phyloP scores from a whole-genome alignment of 78 protist genomes.

The Polysphondylium violaceum region DNA sequence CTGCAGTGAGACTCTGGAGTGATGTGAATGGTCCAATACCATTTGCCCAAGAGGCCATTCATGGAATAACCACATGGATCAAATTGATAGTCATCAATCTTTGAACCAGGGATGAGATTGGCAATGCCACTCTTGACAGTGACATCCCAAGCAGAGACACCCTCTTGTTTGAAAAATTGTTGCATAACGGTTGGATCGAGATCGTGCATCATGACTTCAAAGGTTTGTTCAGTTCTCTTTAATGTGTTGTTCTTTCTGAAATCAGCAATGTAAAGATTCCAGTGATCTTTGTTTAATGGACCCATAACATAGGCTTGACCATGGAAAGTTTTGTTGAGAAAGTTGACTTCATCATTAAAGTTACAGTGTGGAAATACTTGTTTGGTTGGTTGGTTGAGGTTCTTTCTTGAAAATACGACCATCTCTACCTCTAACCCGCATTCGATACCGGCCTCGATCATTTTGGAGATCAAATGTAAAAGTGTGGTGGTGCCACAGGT shows the following conservation, averaged over 20 bases:
- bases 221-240: slow-evolving; percentile 42
- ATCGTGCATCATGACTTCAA: slow-evolving; percentile 92
- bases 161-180: slow-evolving; percentile 80
- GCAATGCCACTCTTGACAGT: slow-evolving; percentile 66
- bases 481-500: slow-evolving; percentile 97
- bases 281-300: slow-evolving; percentile 88
- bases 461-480: slow-evolving; percentile 80
- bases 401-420: slow-evolving; percentile 89
- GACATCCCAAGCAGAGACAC: slow-evolving; percentile 68
- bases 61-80: slow-evolving; percentile 97
- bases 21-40: slow-evolving; percentile 84
- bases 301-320: slow-evolving; percentile 91
- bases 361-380: slow-evolving; percentile 90
- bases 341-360: slow-evolving; percentile 87
- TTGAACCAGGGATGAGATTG: slow-evolving; percentile 64
- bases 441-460: slow-evolving; percentile 65
- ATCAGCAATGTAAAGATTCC: slow-evolving; percentile 92
- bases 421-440: slow-evolving; percentile 52
- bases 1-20: slow-evolving; percentile 83
- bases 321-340: slow-evolving; percentile 57
- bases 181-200: slow-evolving; percentile 85
- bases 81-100: slow-evolving; percentile 87
- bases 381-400: slow-evolving; percentile 87
- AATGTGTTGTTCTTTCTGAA: slow-evolving; percentile 13
- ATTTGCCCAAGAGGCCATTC: slow-evolving; percentile 87